Evolutionary conservation across 306 rosid genomes (phyloP).

Genomic region (Myrica gale): DNA sequence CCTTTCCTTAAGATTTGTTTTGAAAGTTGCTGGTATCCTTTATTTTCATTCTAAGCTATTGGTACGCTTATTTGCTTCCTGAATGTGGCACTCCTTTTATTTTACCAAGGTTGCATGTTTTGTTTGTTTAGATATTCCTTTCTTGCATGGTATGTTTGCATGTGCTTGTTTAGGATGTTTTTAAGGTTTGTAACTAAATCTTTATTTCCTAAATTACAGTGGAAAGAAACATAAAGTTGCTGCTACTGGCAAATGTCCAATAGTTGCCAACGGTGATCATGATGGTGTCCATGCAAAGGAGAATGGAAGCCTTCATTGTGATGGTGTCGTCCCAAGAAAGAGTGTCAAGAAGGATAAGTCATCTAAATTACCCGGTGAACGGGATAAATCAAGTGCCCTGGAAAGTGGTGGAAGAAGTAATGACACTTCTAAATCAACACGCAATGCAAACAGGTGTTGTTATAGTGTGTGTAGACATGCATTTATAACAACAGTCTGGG

Average conservation of each 20-base stretch:
- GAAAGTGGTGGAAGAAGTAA: conserved; percentile 35
- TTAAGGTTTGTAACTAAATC: conserved; percentile 23
- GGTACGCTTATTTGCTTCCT: neutral
- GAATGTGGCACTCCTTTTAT: neutral
- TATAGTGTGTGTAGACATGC: neutral
- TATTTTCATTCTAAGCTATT: too few species aligned
- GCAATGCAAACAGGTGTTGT: conserved; percentile 49
- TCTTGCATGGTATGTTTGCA: conserved; percentile 7
- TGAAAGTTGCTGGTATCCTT: neutral
- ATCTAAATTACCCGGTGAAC: conserved; percentile 38
- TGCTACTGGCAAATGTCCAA: conserved; percentile 36
- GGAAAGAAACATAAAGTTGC: conserved; percentile 66
- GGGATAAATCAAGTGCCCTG: conserved; percentile 29
- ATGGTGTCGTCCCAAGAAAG: conserved; percentile 23
- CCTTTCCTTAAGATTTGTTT: neutral
- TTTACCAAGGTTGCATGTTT: conserved; percentile 10
- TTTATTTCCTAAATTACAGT: conserved; percentile 42
- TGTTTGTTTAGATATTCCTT: neutral
- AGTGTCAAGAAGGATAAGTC: conserved; percentile 42
- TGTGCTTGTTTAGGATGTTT: conserved; percentile 10
- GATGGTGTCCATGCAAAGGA: conserved; percentile 25
- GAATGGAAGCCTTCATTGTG: conserved; percentile 35
- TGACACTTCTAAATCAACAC: conserved; percentile 26
- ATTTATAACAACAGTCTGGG: conserved; percentile 21
- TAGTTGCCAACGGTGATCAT: conserved; percentile 36